Conservation (phyloP, 768 basidiomycete genomes). For the Harrya chromipes region DNA sequence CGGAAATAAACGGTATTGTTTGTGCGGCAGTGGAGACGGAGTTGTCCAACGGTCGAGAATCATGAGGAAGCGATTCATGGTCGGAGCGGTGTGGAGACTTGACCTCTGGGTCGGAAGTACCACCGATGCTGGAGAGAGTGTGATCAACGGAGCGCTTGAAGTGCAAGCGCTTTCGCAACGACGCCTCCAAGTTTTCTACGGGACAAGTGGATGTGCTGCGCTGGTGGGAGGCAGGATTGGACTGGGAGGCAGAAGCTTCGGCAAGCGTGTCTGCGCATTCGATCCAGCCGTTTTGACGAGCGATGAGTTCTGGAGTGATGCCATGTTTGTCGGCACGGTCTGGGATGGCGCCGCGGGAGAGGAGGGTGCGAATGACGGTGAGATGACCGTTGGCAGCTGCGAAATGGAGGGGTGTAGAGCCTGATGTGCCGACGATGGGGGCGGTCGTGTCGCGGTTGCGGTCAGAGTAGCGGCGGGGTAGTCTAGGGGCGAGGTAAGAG, state of each 20-base stretch:
- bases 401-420: slow-evolving; percentile 94
- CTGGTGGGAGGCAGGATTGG: slow-evolving; percentile 10
- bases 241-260: slow-evolving; percentile 55
- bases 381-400: slow-evolving; percentile 94
- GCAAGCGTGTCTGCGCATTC: slow-evolving; percentile 72
- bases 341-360: slow-evolving; percentile 81
- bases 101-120: slow-evolving; percentile 29
- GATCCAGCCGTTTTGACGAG: slow-evolving; percentile 74
- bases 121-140: slow-evolving; percentile 47
- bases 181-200: slow-evolving; percentile 29
- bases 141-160: slow-evolving; percentile 81
- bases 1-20: slow-evolving; percentile 27
- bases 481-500: slow-evolving; percentile 37
- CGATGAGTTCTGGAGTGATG: slow-evolving; percentile 80
- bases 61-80: slow-evolving; percentile 7
- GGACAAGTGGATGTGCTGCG: slow-evolving; percentile 24
- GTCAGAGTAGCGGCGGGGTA: slow-evolving; percentile 74
- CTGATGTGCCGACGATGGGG: slow-evolving; percentile 78
- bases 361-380: slow-evolving; percentile 70
- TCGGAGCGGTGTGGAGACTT: slow-evolving; percentile 16
- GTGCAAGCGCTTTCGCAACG: slow-evolving; percentile 50
- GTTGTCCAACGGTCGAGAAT: slow-evolving; percentile 3
- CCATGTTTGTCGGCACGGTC: slow-evolving; percentile 88
- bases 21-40: slow-evolving; percentile 1
- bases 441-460: slow-evolving; percentile 60